These are phyloP conservation scores for Umbelopsis sp. DNA, from an alignment of 192 early-diverging fungal species.

Conservation along the genomic window DNA sequence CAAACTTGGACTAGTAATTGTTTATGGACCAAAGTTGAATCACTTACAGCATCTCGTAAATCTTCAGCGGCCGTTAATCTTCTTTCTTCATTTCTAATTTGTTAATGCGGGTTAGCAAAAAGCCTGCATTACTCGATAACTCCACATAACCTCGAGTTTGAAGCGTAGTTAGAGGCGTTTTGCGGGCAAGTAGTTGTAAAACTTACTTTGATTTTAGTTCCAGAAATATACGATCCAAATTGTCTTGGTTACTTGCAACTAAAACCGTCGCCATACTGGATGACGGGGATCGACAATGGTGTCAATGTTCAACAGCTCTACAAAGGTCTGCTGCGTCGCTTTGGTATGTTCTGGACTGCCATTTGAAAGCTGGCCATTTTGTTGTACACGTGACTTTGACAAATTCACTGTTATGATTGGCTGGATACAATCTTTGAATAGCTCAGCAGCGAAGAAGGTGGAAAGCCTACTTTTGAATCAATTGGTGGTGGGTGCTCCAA, in stretches of 20 bases:
- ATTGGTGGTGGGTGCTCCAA: too few relatives aligned
- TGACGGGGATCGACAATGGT: background rate
- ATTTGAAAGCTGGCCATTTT: too few relatives aligned
- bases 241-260: constrained; percentile 36
- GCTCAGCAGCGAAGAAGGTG: too few relatives aligned
- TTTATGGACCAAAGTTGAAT: background rate
- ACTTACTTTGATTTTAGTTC: constrained; percentile 57
- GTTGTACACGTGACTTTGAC: too few relatives aligned
- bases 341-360: too few relatives aligned
- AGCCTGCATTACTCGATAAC: too few relatives aligned
- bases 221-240: constrained; percentile 37
- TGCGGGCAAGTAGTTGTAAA: background rate
- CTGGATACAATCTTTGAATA: too few relatives aligned
- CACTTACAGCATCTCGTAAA: constrained; percentile 63
- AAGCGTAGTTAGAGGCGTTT: background rate
- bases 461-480: too few relatives aligned
- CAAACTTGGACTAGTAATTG: background rate
- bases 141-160: background rate
- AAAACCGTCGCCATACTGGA: constrained; percentile 33
- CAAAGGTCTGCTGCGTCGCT: too few relatives aligned
- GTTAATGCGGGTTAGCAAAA: too few relatives aligned
- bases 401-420: too few relatives aligned
- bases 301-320: too few relatives aligned
- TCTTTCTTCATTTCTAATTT: constrained; percentile 61
- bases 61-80: constrained; percentile 59